Evolutionary conservation across 2,329 filamentous ascomycete species (phyloP), one percentile per base, ranked within the genome.

Genomic region (Aspergillus sp.): DNA sequence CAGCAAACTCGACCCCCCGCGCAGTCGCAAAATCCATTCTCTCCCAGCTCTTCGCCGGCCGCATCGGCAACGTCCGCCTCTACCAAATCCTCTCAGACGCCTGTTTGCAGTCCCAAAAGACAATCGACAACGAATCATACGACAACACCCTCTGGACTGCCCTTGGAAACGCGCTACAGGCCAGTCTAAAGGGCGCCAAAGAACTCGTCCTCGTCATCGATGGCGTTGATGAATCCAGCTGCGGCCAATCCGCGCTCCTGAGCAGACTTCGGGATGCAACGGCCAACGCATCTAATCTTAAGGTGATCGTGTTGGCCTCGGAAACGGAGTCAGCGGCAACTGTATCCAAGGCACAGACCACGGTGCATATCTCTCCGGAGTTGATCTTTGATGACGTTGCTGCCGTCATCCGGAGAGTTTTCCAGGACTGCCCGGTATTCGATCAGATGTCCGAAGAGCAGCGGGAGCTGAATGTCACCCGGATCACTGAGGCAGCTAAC

Each of bases 41-140:
- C 13, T 56, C 47, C 39, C 68, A 72, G 46, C 57, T 72, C 0
- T 66, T 71, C 35, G 60, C 62, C 22, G 65, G 63, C 48, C 61
- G 67, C 30, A 69, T 70, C 44, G 69, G 68, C 2, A 70, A 71
- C 45, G 54, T 68, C 13, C 56, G 61, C n/a, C 58, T 72, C 3
- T 61, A 67, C 17, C 57, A 69, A 10, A 61, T 67, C 19, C 54
- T 72, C 7, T 50, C 49, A 0, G 62, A 68, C 9, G 63, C 65
- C 1, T 60, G 61, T 25, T 55, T 65, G 27, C 58, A 52, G 3
- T 60, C 59, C 46, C 51, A 52, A 15, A 53, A 53, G 39, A 53
- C 57, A 4, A 54, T 53, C 0, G 52, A 53, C 25, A 51, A 59
- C 3, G 54, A 59, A 2, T 57, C 61, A 4, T 68, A 69, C 22